Evolutionary conservation across 2,329 filamentous ascomycete genomes (phyloP), one percentile per base, ranked within the genome.

Genomic region (Hypoxylon sp.): DNA sequence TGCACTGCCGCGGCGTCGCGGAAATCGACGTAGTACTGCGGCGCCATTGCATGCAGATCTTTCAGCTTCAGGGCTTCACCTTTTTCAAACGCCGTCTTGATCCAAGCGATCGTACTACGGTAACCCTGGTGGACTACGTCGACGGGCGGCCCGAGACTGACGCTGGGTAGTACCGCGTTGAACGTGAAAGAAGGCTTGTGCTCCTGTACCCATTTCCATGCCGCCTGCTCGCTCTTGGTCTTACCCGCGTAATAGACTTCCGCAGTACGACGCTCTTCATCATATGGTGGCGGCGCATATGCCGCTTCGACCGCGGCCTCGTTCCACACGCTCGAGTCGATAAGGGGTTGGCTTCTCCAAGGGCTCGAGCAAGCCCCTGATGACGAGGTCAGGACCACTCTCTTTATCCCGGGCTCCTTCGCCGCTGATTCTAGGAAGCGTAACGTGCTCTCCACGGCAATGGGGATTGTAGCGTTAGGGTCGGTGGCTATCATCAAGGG

Each of bases 1-100:
- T 88, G 86, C 0, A 89, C 73, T 0, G 81, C 76, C 0, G 84
- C 86, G 2, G 72, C 71, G 54, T 88, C 85, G 9, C 82, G 75
- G 0, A 84, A 80, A 67, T 85, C 77, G 23, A 85, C 75, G 70
- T 75, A 81, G 73, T 81, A 78, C 72, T 78, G 81, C 86, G 29
- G 52, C 1, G 9, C 14, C 2, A 45, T 27, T 5, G 27, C 50
- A 2, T 66, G 63, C 0, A 71, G 9, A 1, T 53, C 41, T 2
- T 56, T 47, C 2, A 69, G 30, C 5, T 9, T 54, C 21, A 47
- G 4, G 2, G 16, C 9, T 39, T 68, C 58, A 23, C 67, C 61
- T 9, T 65, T 61, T n/a, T 63, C 46, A 14, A 70, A 68, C 19
- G 66, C n/a, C 2, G 53, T 52, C 7, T 52, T 51, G n/a, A 72